Evolutionary conservation across 2,329 filamentous ascomycete species (phyloP), one percentile per base, ranked within the genome.

Genomic region (Bipolaris oryzae): DNA sequence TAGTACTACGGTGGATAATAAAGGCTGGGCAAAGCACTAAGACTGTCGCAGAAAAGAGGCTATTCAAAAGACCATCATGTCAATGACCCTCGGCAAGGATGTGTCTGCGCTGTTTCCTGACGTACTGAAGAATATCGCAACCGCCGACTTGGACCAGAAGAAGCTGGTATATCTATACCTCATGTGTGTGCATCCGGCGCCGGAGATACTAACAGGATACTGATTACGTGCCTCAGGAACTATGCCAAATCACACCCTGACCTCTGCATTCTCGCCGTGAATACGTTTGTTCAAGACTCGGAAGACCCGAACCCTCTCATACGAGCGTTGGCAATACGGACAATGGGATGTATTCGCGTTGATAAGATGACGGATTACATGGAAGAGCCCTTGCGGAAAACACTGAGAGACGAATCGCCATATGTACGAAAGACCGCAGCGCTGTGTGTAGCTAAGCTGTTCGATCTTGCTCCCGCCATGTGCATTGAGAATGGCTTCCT

Each of bases 361-460:
- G 95, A 98, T 68, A 99, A 99, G 79, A 99, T 99, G 92, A 92
- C 98, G 64, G 95, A 99, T 75, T 99, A 99, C 77, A 98, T 99
- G 94, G 95, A 98, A 77, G 95, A 99, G 73, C 95, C 95, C 13
- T 79, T 99, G 61, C 87, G 95, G 68, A 99, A 99, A 81, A 99
- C 95, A 11, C 82, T 99, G 66, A 88, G 92, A 77, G 95, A 99
- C 79, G 95, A 99, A 78, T 98, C 94, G 46, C 95, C 95, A 0
- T 99, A 99, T 77, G 95, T 99, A 59, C 90, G 95, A 68, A 99
- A 99, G 81, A 99, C 95, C 1, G 95, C 95, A 41, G 95, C 94
- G 38, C 95, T 99, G 64, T 98, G 95, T 75, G 95, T 99, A 42
- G 95, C 95, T 50, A 99, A 99, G 79, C 86, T 99, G 6, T 99